Evolutionary conservation across 2,329 filamentous ascomycete genomes (phyloP).

Genomic region (Aspergillus novoparasiticus): DNA sequence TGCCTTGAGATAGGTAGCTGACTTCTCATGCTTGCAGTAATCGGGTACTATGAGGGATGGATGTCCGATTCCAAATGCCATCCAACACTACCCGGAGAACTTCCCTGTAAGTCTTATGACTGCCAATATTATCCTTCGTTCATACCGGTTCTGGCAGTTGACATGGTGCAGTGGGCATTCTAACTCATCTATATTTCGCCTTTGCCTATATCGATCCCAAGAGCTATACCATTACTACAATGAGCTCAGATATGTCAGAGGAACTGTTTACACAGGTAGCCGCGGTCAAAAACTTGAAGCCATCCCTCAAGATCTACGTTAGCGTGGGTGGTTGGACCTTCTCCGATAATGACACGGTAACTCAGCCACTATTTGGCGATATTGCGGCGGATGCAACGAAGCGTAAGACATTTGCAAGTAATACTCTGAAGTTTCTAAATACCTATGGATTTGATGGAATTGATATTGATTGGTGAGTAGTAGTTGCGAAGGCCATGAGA

Average conservation of each 20-base stretch:
- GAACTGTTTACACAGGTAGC: conserved; percentile 29
- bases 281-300: conserved; percentile 31
- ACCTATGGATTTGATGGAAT: conserved; percentile 31
- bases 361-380: conserved; percentile 23
- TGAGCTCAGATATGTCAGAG: conserved; percentile 20
- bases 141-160: no score
- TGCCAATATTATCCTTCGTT: no score
- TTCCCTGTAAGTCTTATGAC: no score
- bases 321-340: conserved; percentile 48
- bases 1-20: no score
- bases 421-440: conserved; percentile 43
- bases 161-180: no score
- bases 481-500: no score
- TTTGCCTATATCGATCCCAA: conserved; percentile 47
- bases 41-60: conserved; percentile 42
- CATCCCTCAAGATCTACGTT: conserved; percentile 34
- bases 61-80: conserved; percentile 20
- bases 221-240: conserved; percentile 29
- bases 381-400: conserved; percentile 19
- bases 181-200: conserved; percentile 31
- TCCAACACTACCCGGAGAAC: no score
- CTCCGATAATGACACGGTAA: conserved; percentile 30
- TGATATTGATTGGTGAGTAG: conserved; percentile 8
- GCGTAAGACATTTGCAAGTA: conserved; percentile 37
- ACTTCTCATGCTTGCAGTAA: conserved; percentile 7